phyloP scores from a whole-genome alignment of 192 early-diverging fungal genomes.

The Lobosporangium transversale region DNA sequence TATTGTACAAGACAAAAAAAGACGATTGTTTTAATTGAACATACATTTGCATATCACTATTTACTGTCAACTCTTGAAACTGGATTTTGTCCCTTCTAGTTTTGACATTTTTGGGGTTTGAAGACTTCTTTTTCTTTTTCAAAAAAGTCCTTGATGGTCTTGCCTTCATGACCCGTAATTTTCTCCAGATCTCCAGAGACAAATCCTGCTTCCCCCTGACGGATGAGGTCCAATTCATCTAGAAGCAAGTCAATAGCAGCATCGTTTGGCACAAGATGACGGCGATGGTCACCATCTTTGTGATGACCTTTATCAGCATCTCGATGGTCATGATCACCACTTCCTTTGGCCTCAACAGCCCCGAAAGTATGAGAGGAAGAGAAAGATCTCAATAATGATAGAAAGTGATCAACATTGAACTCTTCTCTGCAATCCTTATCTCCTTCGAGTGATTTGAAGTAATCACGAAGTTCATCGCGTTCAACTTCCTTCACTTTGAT shows the following conservation, averaged over 20 bases:
- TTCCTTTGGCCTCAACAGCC: neutral
- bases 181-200: constrained; percentile 35
- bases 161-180: constrained; percentile 21
- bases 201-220: constrained; percentile 18
- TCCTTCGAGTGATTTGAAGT: constrained; percentile 25
- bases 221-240: constrained; percentile 33
- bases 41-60: too few species aligned
- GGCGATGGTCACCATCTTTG: neutral
- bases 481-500: constrained; percentile 25
- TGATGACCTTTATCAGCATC: neutral
- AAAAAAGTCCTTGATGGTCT: constrained; percentile 25
- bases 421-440: neutral
- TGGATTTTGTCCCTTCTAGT: too few species aligned
- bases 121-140: constrained; percentile 33
- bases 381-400: too few species aligned
- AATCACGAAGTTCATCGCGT: constrained; percentile 25
- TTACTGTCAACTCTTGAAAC: too few species aligned
- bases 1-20: too few species aligned
- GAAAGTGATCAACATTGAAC: neutral
- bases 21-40: too few species aligned
- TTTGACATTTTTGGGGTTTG: too few species aligned
- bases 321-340: neutral
- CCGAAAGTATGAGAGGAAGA: too few species aligned
- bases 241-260: constrained; percentile 20
- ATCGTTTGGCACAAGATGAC: constrained; percentile 10